Conservation (phyloP, 371 early-diverging fungal species). For the Saksenaea vasiformis region DNA sequence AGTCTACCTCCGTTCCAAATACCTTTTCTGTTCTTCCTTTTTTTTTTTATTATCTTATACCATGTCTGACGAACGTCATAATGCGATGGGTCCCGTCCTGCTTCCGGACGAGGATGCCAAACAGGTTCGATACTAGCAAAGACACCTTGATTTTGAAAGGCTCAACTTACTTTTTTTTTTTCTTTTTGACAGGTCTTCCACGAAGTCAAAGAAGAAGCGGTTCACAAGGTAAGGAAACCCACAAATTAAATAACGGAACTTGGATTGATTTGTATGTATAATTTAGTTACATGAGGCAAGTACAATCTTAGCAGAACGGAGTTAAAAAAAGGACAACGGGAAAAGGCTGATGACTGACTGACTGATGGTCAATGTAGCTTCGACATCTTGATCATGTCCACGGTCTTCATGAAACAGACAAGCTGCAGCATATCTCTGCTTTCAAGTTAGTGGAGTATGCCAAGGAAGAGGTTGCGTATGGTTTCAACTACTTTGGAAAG, state of each 20-base stretch:
- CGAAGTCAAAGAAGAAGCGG: constrained; percentile 38
- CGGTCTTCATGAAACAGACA: constrained; percentile 50
- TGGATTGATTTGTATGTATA: not conserved
- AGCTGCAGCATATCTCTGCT: constrained; percentile 44
- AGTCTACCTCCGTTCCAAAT: not conserved
- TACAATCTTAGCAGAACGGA: no score
- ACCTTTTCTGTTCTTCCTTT: not conserved
- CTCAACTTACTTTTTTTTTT: no score
- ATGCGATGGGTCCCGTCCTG: constrained; percentile 47
- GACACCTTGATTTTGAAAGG: not conserved
- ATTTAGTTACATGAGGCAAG: constrained; percentile 37
- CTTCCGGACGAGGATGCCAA: constrained; percentile 47
- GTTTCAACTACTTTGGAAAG: constrained; percentile 58
- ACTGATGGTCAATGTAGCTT: constrained; percentile 18
- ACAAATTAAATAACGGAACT: not conserved
- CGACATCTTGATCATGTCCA: constrained; percentile 50
- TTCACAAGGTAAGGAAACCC: constrained; percentile 29
- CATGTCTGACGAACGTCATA: constrained; percentile 56
- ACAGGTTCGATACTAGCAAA: constrained; percentile 30
- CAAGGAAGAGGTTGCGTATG: constrained; percentile 53
- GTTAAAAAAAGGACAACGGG: not conserved
- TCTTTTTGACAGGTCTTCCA: constrained; percentile 41
- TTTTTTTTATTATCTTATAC: not conserved
- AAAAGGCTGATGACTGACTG: not conserved
- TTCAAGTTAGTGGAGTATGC: constrained; percentile 52